Conservation (phyloP, 2,329 filamentous ascomycete species). For the Phoma herbarum region DNA sequence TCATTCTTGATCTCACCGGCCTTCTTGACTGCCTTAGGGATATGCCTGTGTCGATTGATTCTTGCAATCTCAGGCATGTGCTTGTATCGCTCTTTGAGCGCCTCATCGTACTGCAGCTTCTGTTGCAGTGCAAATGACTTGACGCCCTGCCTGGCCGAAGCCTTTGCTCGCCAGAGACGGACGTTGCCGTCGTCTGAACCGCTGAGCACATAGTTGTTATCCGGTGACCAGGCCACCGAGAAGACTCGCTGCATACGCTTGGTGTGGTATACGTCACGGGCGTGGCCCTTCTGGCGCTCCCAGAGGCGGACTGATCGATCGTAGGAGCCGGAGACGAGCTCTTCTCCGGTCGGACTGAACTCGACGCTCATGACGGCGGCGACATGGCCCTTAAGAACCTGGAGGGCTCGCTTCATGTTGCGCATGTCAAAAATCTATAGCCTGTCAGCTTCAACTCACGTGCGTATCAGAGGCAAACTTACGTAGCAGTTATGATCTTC, state of each 20-base stretch:
- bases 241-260: constrained; percentile 98
- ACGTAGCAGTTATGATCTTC: constrained; percentile 90
- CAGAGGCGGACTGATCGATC: constrained; percentile 89
- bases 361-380: constrained; percentile 96
- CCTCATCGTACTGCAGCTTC: constrained; percentile 90
- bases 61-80: constrained; percentile 97
- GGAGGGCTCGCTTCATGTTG: constrained; percentile 85
- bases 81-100: constrained; percentile 81
- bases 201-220: constrained; percentile 87
- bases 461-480: constrained; percentile 9
- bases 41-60: constrained; percentile 88
- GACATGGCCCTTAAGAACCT: constrained; percentile 90
- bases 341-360: constrained; percentile 92
- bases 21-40: constrained; percentile 95
- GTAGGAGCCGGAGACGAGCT: constrained; percentile 89
- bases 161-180: constrained; percentile 87
- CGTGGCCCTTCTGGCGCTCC: constrained; percentile 81
- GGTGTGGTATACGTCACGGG: constrained; percentile 93
- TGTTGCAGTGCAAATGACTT: constrained; percentile 86
- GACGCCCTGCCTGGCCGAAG: constrained; percentile 82
- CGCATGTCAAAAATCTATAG: constrained; percentile 84
- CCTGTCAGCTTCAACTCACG: constrained; percentile 11
- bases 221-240: constrained; percentile 83
- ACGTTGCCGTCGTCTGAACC: constrained; percentile 95
- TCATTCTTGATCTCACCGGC: constrained; percentile 92